Conservation (phyloP, 495 filamentous ascomycete species). For the Aspergillus saccharolyticus region DNA sequence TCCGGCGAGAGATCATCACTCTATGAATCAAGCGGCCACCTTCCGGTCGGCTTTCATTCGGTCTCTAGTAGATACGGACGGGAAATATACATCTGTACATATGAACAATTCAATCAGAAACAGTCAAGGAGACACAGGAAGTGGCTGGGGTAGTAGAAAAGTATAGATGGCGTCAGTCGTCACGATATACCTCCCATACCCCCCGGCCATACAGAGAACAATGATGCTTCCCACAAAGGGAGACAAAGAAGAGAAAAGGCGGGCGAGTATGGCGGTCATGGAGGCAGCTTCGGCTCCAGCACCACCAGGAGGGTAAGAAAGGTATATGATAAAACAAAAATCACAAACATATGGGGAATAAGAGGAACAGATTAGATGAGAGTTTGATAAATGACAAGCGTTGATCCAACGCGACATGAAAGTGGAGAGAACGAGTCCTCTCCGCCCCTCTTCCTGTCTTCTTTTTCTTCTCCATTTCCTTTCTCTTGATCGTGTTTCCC, state of each 20-base stretch:
- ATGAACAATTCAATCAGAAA: constrained; percentile 15
- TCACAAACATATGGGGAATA: constrained; percentile 28
- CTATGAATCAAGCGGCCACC: not conserved
- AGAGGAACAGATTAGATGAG: constrained; percentile 17
- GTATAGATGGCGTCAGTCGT: constrained; percentile 25
- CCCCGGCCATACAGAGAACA: constrained; percentile 29
- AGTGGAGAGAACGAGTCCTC: constrained; percentile 4
- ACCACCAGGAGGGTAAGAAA: constrained; percentile 25
- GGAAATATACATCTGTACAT: constrained; percentile 39
- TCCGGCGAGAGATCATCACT: not conserved
- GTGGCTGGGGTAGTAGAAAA: constrained; percentile 13
- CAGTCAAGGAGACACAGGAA: constrained; percentile 16
- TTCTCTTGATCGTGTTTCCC: constrained; percentile 9
- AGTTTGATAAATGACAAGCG: constrained; percentile 8
- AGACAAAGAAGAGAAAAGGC: constrained; percentile 15
- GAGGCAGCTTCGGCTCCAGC: constrained; percentile 19
- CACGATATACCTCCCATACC: constrained; percentile 24
- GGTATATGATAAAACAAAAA: constrained; percentile 16
- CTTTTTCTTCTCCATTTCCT: constrained; percentile 24
- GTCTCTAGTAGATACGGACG: constrained; percentile 1
- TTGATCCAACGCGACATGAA: constrained; percentile 10
- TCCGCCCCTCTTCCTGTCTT: not conserved
- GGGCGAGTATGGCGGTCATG: constrained; percentile 22
- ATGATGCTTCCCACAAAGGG: constrained; percentile 14
- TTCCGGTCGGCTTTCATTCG: not conserved